These are phyloP conservation scores for Diplodia mutila DNA, from an alignment of 2,329 filamentous ascomycete genomes.

Conservation along the genomic window DNA sequence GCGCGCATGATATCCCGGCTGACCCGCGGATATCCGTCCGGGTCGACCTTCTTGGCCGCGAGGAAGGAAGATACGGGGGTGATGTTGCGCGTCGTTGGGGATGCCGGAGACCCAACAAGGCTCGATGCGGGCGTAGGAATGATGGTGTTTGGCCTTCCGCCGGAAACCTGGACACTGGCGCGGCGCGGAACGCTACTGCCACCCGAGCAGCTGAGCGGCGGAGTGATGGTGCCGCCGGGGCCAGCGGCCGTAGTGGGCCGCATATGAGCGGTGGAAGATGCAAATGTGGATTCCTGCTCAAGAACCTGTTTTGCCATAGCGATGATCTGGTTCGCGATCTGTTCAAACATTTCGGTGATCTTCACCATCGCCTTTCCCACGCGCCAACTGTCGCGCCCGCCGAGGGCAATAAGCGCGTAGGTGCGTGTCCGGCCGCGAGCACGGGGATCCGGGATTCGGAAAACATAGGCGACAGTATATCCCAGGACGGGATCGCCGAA, in stretches of 20 bases:
- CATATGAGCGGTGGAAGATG: constrained; percentile 27
- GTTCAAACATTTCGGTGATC: constrained; percentile 53
- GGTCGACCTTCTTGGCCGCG: constrained; percentile 59
- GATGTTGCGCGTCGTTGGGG: constrained; percentile 48
- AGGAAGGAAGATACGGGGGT: constrained; percentile 63
- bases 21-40: constrained; percentile 58
- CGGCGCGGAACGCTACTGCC: constrained; percentile 30
- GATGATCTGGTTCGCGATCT: constrained; percentile 58
- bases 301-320: constrained; percentile 45
- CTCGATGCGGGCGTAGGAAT: constrained; percentile 26
- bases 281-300: constrained; percentile 40
- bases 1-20: constrained; percentile 57
- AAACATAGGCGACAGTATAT: constrained; percentile 64
- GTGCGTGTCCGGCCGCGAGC: constrained; percentile 60
- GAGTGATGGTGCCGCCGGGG: constrained; percentile 33
- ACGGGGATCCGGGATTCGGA: constrained; percentile 61
- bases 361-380: constrained; percentile 46
- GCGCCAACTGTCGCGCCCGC: constrained; percentile 60
- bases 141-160: constrained; percentile 7
- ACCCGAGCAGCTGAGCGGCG: constrained; percentile 34
- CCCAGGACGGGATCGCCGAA: constrained; percentile 61
- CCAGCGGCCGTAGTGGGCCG: constrained; percentile 35
- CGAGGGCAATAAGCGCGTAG: constrained; percentile 62
- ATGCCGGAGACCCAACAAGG: constrained; percentile 36
- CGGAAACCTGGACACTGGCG: constrained; percentile 16